These are phyloP conservation scores for Prunus mongolica DNA, from an alignment of 306 rosid species.

Conservation along the genomic window DNA sequence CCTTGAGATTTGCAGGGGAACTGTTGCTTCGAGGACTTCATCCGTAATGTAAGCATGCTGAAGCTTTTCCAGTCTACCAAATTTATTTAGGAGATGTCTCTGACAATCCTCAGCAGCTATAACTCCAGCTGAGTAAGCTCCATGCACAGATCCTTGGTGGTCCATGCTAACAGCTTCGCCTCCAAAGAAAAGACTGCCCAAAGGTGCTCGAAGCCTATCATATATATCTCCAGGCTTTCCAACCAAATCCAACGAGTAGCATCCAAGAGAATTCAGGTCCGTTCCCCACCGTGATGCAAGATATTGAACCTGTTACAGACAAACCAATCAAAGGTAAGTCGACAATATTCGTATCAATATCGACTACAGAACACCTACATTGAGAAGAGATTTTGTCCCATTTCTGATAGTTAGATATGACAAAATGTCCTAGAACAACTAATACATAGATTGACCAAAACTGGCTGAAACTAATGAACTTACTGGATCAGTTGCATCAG, in stretches of 20 bases:
- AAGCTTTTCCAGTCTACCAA: not conserved
- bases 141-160: slow-evolving; percentile 72
- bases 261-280: slow-evolving; percentile 69
- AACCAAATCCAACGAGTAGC: slow-evolving; percentile 65
- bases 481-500: slow-evolving; percentile 67
- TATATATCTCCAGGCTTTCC: slow-evolving; percentile 64
- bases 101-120: slow-evolving; percentile 37
- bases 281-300: slow-evolving; percentile 78
- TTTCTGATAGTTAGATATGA: not conserved
- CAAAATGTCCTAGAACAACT: too few relatives aligned
- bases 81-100: not conserved
- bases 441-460: not conserved
- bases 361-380: not conserved
- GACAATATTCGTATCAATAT: not conserved
- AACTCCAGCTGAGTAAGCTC: slow-evolving; percentile 39
- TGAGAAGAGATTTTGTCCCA: slow-evolving; percentile 1
- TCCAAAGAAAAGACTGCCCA: slow-evolving; percentile 42
- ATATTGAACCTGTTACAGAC: slow-evolving; percentile 54
- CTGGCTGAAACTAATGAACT: slow-evolving; percentile 4
- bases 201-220: slow-evolving; percentile 64
- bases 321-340: slow-evolving; percentile 3
- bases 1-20: slow-evolving; percentile 20
- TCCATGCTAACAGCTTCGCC: slow-evolving; percentile 54
- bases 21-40: slow-evolving; percentile 5
- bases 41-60: not conserved